A percentile compares a stretch with the other conserved stretches of the same genome.
Conservation (phyloP, 2,329 filamentous ascomycete genomes). For the Talaromyces sp. region DNA sequence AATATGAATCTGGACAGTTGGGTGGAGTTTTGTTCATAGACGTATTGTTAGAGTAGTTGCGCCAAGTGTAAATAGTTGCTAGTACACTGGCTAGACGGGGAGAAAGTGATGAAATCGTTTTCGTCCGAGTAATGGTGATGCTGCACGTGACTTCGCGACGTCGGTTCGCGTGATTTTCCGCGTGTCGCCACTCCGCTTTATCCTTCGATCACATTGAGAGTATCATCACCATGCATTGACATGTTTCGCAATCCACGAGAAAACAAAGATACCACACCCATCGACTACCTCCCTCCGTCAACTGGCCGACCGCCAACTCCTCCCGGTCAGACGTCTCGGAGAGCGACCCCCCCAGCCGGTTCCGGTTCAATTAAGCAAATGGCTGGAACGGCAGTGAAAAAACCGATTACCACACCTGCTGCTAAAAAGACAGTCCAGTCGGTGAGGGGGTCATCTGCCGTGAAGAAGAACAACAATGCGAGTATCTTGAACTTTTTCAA, state of each 20-base stretch:
- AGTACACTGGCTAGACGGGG: no score
- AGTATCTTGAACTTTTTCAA: slow-evolving; percentile 74
- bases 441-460: slow-evolving; percentile 14
- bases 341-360: background rate
- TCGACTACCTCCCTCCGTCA: background rate
- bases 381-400: slow-evolving; percentile 15
- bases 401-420: slow-evolving; percentile 4
- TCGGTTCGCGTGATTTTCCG: slow-evolving; percentile 5
- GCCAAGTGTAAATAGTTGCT: background rate
- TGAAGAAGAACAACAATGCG: slow-evolving; percentile 46
- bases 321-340: slow-evolving; percentile 1
- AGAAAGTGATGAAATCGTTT: no score
- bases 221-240: slow-evolving; percentile 20
- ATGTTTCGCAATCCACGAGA: slow-evolving; percentile 16
- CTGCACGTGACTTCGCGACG: slow-evolving; percentile 7
- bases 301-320: slow-evolving; percentile 12
- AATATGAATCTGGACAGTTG: slow-evolving; percentile 61
- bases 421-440: slow-evolving; percentile 5
- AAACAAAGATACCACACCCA: background rate
- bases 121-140: background rate
- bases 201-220: background rate
- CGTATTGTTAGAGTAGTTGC: background rate
- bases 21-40: slow-evolving; percentile 53
- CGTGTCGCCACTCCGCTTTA: background rate
- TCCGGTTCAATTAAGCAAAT: background rate